Evolutionary conservation across 2,329 filamentous ascomycete species (phyloP).

Genomic region (Botrytis sinoallii): DNA sequence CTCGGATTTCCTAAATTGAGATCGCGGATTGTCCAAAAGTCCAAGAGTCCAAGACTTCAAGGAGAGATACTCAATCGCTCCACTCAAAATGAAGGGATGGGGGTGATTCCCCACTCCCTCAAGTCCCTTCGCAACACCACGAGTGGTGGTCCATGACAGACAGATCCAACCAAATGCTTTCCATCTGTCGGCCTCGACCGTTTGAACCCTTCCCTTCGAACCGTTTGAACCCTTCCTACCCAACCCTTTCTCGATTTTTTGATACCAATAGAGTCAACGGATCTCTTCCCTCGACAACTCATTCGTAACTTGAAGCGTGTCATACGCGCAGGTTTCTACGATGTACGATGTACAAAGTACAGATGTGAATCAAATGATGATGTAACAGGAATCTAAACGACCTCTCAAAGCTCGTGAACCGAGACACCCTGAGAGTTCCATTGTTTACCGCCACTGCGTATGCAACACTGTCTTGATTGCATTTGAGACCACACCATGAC

Average conservation of each 20-base stretch:
- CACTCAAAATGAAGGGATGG: background rate
- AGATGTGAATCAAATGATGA: background rate
- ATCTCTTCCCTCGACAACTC: background rate
- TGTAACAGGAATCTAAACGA: background rate
- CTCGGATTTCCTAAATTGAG: conserved; percentile 2
- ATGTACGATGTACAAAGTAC: background rate
- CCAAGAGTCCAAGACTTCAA: background rate
- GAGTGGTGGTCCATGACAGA: background rate
- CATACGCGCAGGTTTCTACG: background rate
- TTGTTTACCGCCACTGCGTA: conserved; percentile 13
- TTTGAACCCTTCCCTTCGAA: background rate
- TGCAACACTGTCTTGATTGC: conserved; percentile 6
- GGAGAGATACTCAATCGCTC: background rate
- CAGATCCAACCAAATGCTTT: background rate
- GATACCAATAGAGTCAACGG: background rate
- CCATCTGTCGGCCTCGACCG: background rate
- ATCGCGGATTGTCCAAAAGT: background rate
- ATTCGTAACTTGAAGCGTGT: background rate
- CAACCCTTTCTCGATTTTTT: too few species aligned
- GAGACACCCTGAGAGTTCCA: conserved; percentile 6
- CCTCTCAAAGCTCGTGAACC: background rate
- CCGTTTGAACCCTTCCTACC: background rate
- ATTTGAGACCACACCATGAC: background rate
- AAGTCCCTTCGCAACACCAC: background rate
- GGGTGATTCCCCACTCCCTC: background rate